Evolutionary conservation across 1,139 yeast species (phyloP).

Genomic region (Lipomyces yarrowii): DNA sequence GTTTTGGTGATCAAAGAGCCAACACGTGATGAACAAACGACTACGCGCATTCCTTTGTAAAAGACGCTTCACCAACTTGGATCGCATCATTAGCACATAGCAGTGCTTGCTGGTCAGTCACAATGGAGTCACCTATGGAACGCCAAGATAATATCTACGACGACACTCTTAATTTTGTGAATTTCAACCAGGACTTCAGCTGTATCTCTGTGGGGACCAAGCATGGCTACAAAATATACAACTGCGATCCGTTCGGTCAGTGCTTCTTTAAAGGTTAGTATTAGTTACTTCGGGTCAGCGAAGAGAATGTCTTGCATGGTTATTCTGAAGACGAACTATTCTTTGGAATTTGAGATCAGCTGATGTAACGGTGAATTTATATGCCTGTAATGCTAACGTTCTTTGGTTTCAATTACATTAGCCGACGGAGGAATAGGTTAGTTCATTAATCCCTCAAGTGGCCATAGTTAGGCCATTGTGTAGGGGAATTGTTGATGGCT

Average conservation of each 20-base stretch:
- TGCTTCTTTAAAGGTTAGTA: slow-evolving; percentile 58
- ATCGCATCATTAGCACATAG: background rate
- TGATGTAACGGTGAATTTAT: background rate
- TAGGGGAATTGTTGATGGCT: slow-evolving; percentile 13
- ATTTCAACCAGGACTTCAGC: slow-evolving; percentile 88
- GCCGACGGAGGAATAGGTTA: slow-evolving; percentile 47
- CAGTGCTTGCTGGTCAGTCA: background rate
- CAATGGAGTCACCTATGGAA: slow-evolving; percentile 23
- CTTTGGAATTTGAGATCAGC: background rate
- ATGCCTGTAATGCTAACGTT: background rate
- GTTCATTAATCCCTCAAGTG: background rate
- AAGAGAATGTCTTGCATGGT: background rate
- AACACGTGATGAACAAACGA: background rate
- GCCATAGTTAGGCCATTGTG: background rate
- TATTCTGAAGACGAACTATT: background rate
- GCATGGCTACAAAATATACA: slow-evolving; percentile 79
- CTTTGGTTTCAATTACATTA: slow-evolving; percentile 8
- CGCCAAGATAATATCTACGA: slow-evolving; percentile 10
- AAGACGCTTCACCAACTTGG: background rate
- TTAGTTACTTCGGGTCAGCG: background rate
- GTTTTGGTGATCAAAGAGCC: background rate
- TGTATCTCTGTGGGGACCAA: slow-evolving; percentile 83
- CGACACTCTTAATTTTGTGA: slow-evolving; percentile 54
- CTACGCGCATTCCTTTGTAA: background rate
- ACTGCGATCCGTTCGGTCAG: slow-evolving; percentile 87